Base-by-base conservation (phyloP, 495 filamentous ascomycete genomes). In the Aspergillus leporis region DNA sequence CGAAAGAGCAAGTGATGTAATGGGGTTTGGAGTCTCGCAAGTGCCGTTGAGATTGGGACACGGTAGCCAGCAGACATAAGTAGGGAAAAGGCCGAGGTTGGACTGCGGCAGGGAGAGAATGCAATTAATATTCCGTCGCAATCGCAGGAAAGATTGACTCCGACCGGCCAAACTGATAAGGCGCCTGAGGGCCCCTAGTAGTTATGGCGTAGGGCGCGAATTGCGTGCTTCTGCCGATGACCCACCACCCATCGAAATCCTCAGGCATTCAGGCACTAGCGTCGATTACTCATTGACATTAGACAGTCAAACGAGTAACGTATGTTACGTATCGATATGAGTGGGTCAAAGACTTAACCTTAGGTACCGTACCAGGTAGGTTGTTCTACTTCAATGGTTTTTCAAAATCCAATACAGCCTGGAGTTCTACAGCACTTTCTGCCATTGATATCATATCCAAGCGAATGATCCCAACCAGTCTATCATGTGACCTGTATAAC, bases 51-150 rank as follows among this genome's bases (percentile, higher is more conserved):
- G 40, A 45, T 14, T 18, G 40, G 46, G 45, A 43, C 31, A 22
- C 43, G 60, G 53, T 16, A 55, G 3, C 58, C 52, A 30, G 53
- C 28, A 41, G 55, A 49, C 64, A 67, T 67, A 60, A 51, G 56
- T 43, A 21, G 28, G 18, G 53, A 52, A 23, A 34, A 22, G 22
- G 23, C 18, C n/a, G 52, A 36, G 30, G 54, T 5, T 22, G 36
- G 53, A 28, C 55, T n/a, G 55, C 22, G 46, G 56, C 22, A 41
- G 46, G 28, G 38, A 55, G n/a, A 34, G 18, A 36, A 22, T 16
- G 45, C 5, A 30, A 51, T 45, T 16, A 38, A 46, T 28, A 56
- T 51, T 51, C 38, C 51, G 41, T 25, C 45, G 21, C 25, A 14
- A 28, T 45, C 22, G 30, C 18, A 30, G 55, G 34, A 49, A 38